Evolutionary conservation across 768 basidiomycete genomes (phyloP).

Genomic region (Mrakia frigida): DNA sequence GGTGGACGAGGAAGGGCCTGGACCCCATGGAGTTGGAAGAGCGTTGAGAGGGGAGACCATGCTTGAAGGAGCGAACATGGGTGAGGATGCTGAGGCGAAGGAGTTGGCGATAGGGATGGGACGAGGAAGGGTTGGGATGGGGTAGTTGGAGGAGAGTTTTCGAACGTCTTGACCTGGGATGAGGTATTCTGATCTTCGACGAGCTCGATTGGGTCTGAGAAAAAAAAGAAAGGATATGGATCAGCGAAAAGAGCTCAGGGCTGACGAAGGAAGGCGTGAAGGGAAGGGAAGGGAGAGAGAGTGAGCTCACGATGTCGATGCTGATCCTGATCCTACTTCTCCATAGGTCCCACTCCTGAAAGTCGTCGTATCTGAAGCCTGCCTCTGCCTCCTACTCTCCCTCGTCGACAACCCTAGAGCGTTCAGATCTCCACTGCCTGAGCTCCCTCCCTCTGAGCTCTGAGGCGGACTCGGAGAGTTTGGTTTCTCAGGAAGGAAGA

Average conservation of each 20-base stretch:
- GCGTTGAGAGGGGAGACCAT: constrained; percentile 32
- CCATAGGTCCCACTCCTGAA: constrained; percentile 1
- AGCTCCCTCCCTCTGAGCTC: constrained; percentile 21
- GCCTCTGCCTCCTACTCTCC: constrained; percentile 15
- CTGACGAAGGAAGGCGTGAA: background rate
- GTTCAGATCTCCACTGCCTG: constrained; percentile 11
- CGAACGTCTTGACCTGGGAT: background rate
- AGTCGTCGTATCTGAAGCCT: constrained; percentile 21
- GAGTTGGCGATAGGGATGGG: constrained; percentile 19
- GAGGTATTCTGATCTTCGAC: constrained; percentile 27
- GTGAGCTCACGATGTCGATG: constrained; percentile 23
- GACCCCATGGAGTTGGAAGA: constrained; percentile 28
- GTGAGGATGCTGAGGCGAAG: background rate
- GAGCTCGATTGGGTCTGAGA: constrained; percentile 27
- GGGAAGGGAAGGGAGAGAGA: too few relatives aligned
- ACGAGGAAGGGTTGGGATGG: constrained; percentile 15
- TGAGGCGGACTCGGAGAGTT: background rate
- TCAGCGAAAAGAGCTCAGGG: background rate
- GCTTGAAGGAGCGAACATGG: constrained; percentile 12
- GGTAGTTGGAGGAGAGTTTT: background rate
- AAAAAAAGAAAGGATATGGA: background rate
- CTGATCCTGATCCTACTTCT: background rate
- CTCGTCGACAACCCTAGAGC: constrained; percentile 14
- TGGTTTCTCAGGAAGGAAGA: constrained; percentile 7
- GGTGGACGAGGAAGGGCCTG: constrained; percentile 9